phyloP scores from a whole-genome alignment of 1,139 yeast species.

The Yamadazyma kanchanaburiensis region DNA sequence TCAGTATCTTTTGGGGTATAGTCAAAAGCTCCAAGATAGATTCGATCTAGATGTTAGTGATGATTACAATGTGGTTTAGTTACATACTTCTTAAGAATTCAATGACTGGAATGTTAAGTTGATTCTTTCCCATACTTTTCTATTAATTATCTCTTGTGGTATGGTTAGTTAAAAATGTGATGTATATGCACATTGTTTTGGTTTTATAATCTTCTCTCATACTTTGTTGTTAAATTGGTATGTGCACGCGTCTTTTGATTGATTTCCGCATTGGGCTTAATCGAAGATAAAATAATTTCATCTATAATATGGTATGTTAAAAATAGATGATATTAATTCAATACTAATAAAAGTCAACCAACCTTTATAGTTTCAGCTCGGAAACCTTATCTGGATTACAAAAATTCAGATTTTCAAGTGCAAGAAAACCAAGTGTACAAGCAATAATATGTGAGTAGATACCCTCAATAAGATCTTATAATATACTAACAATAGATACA shows the following conservation, averaged over 20 bases:
- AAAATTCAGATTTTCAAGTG: slow-evolving; percentile 70
- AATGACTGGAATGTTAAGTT: slow-evolving; percentile 29
- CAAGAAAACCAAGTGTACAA: slow-evolving; percentile 61
- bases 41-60: slow-evolving; percentile 50
- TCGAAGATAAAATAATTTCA: not conserved
- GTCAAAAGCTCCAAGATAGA: slow-evolving; percentile 89
- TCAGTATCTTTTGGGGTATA: slow-evolving; percentile 72
- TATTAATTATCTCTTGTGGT: too few species aligned
- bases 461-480: not conserved
- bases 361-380: slow-evolving; percentile 63
- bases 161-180: too few species aligned
- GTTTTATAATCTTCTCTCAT: slow-evolving; percentile 5
- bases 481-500: slow-evolving; percentile 28
- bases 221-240: slow-evolving; percentile 7
- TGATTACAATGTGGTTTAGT: not conserved
- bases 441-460: slow-evolving; percentile 55
- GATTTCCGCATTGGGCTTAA: slow-evolving; percentile 8
- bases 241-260: slow-evolving; percentile 2
- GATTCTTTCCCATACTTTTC: slow-evolving; percentile 7
- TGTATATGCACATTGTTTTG: slow-evolving; percentile 3
- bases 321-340: not conserved
- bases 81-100: slow-evolving; percentile 47
- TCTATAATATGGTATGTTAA: slow-evolving; percentile 2
- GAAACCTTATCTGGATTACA: slow-evolving; percentile 60
- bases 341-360: slow-evolving; percentile 22